These are phyloP conservation scores for Thalia dealbata DNA, from an alignment of 176 grass and related monocot genomes.

Conservation along the genomic window DNA sequence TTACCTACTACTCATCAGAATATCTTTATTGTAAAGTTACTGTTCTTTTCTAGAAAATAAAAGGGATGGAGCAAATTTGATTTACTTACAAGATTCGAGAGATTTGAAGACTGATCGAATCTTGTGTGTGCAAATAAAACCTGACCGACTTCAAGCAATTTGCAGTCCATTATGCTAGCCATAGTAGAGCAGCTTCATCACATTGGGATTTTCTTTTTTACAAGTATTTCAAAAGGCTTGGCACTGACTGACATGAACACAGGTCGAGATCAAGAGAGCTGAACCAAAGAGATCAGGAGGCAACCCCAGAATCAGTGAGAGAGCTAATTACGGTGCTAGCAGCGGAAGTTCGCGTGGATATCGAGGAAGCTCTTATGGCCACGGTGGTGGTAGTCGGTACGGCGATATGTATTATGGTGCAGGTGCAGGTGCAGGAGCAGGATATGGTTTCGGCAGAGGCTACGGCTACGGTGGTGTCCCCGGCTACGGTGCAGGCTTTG, in stretches of 20 bases:
- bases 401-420: conserved; percentile 45
- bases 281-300: conserved; percentile 86
- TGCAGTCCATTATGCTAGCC: not conserved
- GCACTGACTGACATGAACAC: conserved; percentile 1
- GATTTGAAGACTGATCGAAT: too few species aligned
- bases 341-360: conserved; percentile 13
- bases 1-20: too few species aligned
- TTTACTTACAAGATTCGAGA: too few species aligned
- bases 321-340: conserved; percentile 31
- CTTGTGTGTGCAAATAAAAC: too few species aligned
- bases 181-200: not conserved
- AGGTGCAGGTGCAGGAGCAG: conserved; percentile 33
- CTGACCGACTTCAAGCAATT: too few species aligned
- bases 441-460: conserved; percentile 54
- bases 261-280: conserved; percentile 99
- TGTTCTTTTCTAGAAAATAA: too few species aligned
- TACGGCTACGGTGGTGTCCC: conserved; percentile 39
- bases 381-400: conserved; percentile 26
- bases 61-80: too few species aligned
- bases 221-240: not conserved
- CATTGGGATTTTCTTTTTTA: not conserved
- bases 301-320: conserved; percentile 41
- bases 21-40: too few species aligned
- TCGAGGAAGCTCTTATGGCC: conserved; percentile 40
- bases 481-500: conserved; percentile 48